Evolutionary conservation across 495 filamentous ascomycete species (phyloP), one percentile per base, ranked within the genome.

Genomic region (Penicillium psychrofluorescens): DNA sequence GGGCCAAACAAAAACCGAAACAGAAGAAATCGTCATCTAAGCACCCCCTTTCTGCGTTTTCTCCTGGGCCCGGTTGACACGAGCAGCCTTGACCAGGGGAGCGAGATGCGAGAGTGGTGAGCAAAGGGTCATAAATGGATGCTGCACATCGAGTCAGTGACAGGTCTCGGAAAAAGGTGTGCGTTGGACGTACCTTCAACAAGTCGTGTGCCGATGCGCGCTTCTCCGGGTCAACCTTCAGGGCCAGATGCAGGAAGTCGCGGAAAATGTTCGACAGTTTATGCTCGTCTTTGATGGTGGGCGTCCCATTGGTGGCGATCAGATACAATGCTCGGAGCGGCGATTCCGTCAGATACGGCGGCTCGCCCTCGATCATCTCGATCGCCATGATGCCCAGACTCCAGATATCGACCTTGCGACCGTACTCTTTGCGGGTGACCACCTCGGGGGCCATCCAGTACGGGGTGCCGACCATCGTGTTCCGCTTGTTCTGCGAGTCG

Each of bases 391-490:
- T 98, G 43, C 92, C 92, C 39, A 98, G 66, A 58, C 86, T 92
- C 92, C 92, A 98, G 53, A 98, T 97, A 59, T 98, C 92, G 40
- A 98, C 90, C 61, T 98, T 98, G 38, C 92, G 85, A 49, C 92
- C 94, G 62, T 98, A 98, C 61, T 97, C 92, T 61, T 98, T 97
- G 12, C 90, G 74, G 5, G 90, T 97, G 8, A 98, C 92, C 13
- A 98, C 90, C 62, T 98, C 92, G 4, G 92, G 92, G 4, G 92
- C 92, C 92, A 98, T 98, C 92, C 92, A 98, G 61, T 98, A 98
- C 2, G 92, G 92, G 14, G 92, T 98, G 15, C 92, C 92, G 43
- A 98, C 92, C 92, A 98, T 98, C 5, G 92, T 98, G 16, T 92
- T 97, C 30, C 92, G 85, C 75, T 97, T 97, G 64, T 87, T 90